Conservation (phyloP, 2,329 filamentous ascomycete species). For the Sporothrix inflata region DNA sequence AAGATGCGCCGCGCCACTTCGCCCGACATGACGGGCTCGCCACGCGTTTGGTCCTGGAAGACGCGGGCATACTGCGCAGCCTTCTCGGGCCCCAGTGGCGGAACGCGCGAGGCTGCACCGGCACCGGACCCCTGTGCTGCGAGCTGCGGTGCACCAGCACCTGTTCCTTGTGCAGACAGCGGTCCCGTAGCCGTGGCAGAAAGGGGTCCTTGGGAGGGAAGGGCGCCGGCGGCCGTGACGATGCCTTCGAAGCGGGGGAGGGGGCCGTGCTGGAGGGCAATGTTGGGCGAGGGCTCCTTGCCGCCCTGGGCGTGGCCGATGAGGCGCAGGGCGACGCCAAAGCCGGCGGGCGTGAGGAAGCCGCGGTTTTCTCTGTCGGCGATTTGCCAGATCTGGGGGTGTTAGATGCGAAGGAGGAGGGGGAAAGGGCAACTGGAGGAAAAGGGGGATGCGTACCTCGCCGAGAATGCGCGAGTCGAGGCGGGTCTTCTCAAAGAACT, state of each 20-base stretch:
- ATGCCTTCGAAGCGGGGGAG: conserved; percentile 90
- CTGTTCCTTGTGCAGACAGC: conserved; percentile 62
- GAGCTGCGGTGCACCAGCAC: conserved; percentile 44
- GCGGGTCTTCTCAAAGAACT: conserved; percentile 96
- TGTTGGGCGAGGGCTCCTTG: conserved; percentile 75
- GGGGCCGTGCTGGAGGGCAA: conserved; percentile 85
- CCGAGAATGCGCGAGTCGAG: conserved; percentile 84
- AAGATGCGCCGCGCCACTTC: conserved; percentile 93
- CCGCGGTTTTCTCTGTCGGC: conserved; percentile 96
- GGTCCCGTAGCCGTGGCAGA: conserved; percentile 37
- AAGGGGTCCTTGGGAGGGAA: conserved; percentile 40
- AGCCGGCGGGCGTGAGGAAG: conserved; percentile 88
- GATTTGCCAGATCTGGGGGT: conserved; percentile 91
- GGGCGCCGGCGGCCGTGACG: conserved; percentile 13
- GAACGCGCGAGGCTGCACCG: conserved; percentile 72
- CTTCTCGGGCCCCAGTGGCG: conserved; percentile 85
- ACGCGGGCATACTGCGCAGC: conserved; percentile 84
- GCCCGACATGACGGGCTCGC: conserved; percentile 73
- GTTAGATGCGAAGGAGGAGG: conserved; percentile 8
- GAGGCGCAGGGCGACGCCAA: conserved; percentile 87
- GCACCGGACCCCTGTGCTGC: conserved; percentile 45
- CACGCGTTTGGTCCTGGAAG: conserved; percentile 85
- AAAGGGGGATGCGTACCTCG: conserved; percentile 62
- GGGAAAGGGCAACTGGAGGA: neutral
- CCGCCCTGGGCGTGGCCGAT: conserved; percentile 95